Evolutionary conservation across 1,284 basidiomycete genomes (phyloP), one percentile per base, ranked within the genome.

Genomic region (Pseudozyma thailandica): DNA sequence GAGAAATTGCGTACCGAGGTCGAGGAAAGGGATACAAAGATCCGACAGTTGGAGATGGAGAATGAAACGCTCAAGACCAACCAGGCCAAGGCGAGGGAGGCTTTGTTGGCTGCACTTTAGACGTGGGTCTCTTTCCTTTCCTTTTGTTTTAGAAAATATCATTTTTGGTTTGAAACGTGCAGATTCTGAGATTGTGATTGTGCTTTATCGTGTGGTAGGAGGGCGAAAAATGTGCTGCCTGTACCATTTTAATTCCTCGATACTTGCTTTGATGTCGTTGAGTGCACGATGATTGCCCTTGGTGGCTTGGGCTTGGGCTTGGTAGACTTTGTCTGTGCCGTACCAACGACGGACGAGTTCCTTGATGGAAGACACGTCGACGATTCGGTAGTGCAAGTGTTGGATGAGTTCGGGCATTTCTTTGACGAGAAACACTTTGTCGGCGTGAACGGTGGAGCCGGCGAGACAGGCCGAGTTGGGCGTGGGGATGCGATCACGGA

Each of bases 361-460:
- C 85, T 93, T 93, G 74, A 93, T 87, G 0, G 90, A 27, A 23
- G 55, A 60, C 1, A 80, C 80, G 39, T 85, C 91, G 90, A 70
- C 58, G 39, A 86, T 86, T 16, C 86, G 75, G 66, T 86, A 86
- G 23, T 85, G 85, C 5, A 86, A 78, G 53, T 86, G 85, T 9
- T 76, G 53, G 4, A 80, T 57, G 23, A 84, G 59, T 33, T 89
- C 87, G 4, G 91, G 91, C 90, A 93, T 91, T 61, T 91, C 88
- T 74, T 88, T 87, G 2, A 84, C 85, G 13, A 94, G 84, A 78
- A 94, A 94, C 2, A 84, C 82, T 57, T 88, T 86, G 82, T 94
- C 92, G 1, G 87, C 88, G 75, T 94, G 91, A 1, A 93, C 90
- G 6, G 90, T 90, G 80, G 87, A 93, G 2, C 92, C 92, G 1